These are phyloP conservation scores for Suillus tomentosus DNA, from an alignment of 768 basidiomycete genomes.

Conservation along the genomic window DNA sequence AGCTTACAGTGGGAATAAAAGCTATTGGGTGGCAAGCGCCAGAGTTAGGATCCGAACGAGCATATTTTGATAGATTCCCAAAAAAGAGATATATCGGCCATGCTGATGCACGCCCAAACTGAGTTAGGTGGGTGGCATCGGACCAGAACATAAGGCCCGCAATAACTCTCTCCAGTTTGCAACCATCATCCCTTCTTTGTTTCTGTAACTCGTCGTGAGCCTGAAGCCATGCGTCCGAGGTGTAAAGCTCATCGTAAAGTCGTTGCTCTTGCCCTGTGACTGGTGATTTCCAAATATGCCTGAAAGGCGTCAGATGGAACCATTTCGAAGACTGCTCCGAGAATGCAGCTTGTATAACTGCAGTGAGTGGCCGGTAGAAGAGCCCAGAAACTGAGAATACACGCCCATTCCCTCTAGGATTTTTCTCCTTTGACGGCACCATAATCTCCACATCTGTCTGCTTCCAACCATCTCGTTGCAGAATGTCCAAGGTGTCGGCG, in stretches of 20 bases:
- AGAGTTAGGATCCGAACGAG: slow-evolving; percentile 28
- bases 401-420: background rate
- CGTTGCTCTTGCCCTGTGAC: slow-evolving; percentile 17
- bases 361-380: slow-evolving; percentile 22
- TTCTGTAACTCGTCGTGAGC: slow-evolving; percentile 34
- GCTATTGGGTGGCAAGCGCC: slow-evolving; percentile 42
- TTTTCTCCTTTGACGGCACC: background rate
- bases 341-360: slow-evolving; percentile 28
- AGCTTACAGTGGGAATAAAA: slow-evolving; percentile 42
- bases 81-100: slow-evolving; percentile 37
- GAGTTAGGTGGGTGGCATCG: slow-evolving; percentile 5
- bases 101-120: slow-evolving; percentile 34
- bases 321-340: slow-evolving; percentile 18
- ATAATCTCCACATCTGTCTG: background rate
- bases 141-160: slow-evolving; percentile 12
- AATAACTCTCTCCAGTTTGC: slow-evolving; percentile 15
- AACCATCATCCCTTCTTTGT: slow-evolving; percentile 24
- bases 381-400: slow-evolving; percentile 28
- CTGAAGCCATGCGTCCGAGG: slow-evolving; percentile 32
- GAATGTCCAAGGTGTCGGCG: no score
- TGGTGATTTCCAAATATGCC: slow-evolving; percentile 21
- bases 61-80: slow-evolving; percentile 42
- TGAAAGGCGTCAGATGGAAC: slow-evolving; percentile 34
- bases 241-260: slow-evolving; percentile 32
- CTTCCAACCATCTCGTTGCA: background rate